phyloP scores from a whole-genome alignment of 495 filamentous ascomycete genomes.

The Neurospora sp. region DNA sequence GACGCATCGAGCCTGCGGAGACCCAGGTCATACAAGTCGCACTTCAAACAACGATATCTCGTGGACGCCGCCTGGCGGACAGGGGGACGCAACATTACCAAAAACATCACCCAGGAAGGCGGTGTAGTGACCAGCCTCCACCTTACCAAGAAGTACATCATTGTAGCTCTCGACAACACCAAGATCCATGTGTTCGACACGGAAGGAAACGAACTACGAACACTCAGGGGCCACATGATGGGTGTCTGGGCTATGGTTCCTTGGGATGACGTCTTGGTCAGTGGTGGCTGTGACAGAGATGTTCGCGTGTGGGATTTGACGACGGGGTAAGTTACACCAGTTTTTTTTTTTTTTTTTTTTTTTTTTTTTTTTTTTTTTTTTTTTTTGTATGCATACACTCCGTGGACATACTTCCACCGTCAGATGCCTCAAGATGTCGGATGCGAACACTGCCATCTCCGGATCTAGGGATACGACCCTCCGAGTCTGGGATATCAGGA shows the following conservation, averaged over 20 bases:
- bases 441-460: conserved; percentile 85
- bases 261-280: conserved; percentile 91
- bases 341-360: neutral
- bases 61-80: conserved; percentile 95
- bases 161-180: conserved; percentile 94
- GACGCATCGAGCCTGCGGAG: conserved; percentile 25
- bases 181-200: conserved; percentile 98
- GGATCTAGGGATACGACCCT: conserved; percentile 92
- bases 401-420: conserved; percentile 95
- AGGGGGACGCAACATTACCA: conserved; percentile 65
- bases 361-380: too few relatives aligned
- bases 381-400: conserved; percentile 77
- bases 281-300: conserved; percentile 92
- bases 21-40: conserved; percentile 70
- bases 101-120: conserved; percentile 88
- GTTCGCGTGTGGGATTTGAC: conserved; percentile 96
- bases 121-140: conserved; percentile 95
- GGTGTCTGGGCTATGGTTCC: conserved; percentile 99
- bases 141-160: conserved; percentile 89
- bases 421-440: conserved; percentile 94
- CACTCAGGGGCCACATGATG: conserved; percentile 92
- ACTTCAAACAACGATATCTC: conserved; percentile 95
- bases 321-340: conserved; percentile 59
- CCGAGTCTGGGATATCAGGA: conserved; percentile 85
- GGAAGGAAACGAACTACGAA: conserved; percentile 77